A percentile compares a stretch with the other conserved stretches of the same genome.
These are phyloP conservation scores for Trichoderma pleuroti DNA, from an alignment of 2,329 filamentous ascomycete species.

Conservation along the genomic window DNA sequence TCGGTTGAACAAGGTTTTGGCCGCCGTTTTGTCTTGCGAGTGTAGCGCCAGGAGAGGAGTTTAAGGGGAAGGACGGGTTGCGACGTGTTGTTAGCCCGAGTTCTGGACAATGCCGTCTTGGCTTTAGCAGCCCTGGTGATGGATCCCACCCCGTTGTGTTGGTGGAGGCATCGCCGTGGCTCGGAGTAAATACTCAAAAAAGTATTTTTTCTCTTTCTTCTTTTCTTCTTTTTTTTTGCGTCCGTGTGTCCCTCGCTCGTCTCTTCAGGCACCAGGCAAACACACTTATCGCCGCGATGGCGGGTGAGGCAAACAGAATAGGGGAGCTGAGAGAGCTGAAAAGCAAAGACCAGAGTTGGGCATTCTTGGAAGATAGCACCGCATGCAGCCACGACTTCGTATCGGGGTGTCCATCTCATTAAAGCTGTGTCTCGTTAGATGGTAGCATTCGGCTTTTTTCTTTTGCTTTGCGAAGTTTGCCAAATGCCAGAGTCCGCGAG, in stretches of 20 bases:
- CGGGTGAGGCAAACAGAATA: slow-evolving; percentile 1
- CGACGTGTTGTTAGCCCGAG: not conserved
- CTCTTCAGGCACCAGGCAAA: not conserved
- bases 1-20: not conserved
- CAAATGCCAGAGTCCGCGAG: not conserved
- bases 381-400: not conserved
- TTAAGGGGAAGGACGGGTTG: not conserved
- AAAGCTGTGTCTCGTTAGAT: not conserved
- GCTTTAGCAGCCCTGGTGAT: not conserved
- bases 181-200: not conserved
- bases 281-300: not conserved
- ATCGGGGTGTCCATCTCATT: not conserved
- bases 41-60: slow-evolving; percentile 6
- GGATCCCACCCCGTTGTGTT: not conserved
- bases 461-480: not conserved
- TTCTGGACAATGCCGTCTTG: not conserved
- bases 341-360: not conserved
- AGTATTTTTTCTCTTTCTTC: too few relatives aligned
- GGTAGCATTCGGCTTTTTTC: not conserved
- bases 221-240: not conserved
- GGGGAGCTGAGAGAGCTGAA: not conserved
- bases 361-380: slow-evolving; percentile 9
- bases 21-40: slow-evolving; percentile 4
- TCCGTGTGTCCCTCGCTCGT: not conserved
- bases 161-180: not conserved